These are phyloP conservation scores for Pseudogymnoascus sp. DNA, from an alignment of 2,329 filamentous ascomycete genomes.

Conservation along the genomic window DNA sequence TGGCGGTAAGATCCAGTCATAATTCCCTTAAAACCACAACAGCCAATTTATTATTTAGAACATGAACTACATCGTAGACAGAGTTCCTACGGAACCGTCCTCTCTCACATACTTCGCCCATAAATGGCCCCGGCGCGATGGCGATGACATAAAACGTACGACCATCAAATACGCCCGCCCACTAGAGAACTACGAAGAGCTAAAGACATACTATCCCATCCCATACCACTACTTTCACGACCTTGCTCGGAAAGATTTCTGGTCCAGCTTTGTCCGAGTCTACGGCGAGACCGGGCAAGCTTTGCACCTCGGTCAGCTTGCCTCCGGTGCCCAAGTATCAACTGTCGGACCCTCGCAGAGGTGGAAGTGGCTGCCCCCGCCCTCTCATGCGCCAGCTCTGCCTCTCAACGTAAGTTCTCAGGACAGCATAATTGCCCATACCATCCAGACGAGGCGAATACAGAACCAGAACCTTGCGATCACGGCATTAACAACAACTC, in stretches of 20 bases:
- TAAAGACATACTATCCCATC: background rate
- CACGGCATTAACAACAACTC: background rate
- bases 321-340: background rate
- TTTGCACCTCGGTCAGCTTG: background rate
- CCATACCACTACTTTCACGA: background rate
- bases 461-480: background rate
- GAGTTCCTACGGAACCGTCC: background rate
- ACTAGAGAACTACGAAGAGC: background rate
- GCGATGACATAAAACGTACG: background rate
- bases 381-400: background rate
- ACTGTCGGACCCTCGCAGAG: background rate
- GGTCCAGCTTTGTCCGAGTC: background rate
- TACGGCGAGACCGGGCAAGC: background rate
- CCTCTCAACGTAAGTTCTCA: background rate
- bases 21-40: background rate
- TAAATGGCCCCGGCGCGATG: background rate
- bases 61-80: slow-evolving; percentile 4
- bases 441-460: background rate
- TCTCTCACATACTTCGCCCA: background rate
- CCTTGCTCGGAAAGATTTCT: background rate
- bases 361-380: background rate
- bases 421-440: background rate
- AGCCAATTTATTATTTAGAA: background rate
- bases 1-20: background rate
- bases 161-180: background rate